A percentile compares a stretch with the other conserved stretches of the same genome.
These are phyloP conservation scores for Corymbia citriodora DNA, from an alignment of 441 rosid species.

Conservation along the genomic window DNA sequence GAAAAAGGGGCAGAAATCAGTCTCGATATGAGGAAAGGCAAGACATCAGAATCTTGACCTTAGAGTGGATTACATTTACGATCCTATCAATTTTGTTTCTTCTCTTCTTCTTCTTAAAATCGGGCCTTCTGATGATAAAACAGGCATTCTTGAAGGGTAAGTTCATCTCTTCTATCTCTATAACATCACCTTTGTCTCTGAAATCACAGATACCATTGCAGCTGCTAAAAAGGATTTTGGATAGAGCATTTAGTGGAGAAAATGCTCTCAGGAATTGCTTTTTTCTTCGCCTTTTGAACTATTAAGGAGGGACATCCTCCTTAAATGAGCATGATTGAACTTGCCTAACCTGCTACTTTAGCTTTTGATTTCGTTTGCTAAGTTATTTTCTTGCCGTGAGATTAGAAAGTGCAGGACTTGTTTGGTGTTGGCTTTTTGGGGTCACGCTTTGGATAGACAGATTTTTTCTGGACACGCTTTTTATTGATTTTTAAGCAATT, in stretches of 20 bases:
- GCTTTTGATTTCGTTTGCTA: neutral
- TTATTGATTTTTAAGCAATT: neutral
- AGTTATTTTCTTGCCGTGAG: neutral
- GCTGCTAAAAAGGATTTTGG: neutral
- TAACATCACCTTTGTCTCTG: neutral
- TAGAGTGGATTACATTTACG: neutral
- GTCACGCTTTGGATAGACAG: neutral
- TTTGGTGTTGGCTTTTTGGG: neutral
- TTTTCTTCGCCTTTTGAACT: neutral
- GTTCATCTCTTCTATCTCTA: neutral
- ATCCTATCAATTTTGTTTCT: neutral
- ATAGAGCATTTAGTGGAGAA: neutral
- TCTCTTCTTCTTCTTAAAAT: neutral
- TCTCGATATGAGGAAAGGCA: constrained; percentile 38
- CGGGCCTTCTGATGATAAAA: neutral
- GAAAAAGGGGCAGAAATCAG: constrained; percentile 36
- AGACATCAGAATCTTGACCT: neutral
- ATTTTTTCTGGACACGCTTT: neutral
- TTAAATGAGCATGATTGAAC: neutral
- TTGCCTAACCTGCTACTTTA: neutral
- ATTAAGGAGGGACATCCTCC: neutral
- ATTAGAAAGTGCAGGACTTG: neutral
- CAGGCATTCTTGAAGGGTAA: neutral
- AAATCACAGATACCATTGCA: neutral
- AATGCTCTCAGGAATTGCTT: neutral